phyloP scores from a whole-genome alignment of 768 basidiomycete species.

The Clitopilus hobsonii region DNA sequence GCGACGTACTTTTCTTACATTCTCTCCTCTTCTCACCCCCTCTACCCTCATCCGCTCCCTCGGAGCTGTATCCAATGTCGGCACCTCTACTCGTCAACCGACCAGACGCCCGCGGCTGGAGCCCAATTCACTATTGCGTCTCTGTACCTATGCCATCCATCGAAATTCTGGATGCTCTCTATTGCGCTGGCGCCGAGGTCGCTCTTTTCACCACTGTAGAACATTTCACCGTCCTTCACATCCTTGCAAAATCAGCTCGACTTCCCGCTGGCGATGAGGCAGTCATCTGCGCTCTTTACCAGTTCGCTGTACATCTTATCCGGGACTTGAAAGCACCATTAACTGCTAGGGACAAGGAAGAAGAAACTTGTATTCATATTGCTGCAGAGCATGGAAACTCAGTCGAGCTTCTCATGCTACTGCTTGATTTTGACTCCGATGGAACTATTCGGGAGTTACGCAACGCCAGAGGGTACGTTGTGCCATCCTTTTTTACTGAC shows the following conservation, averaged over 20 bases:
- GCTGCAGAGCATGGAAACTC: slow-evolving; percentile 73
- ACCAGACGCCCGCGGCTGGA: slow-evolving; percentile 67
- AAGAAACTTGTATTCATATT: slow-evolving; percentile 77
- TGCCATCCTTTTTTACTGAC: background rate
- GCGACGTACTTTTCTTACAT: slow-evolving; percentile 47
- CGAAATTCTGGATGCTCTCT: slow-evolving; percentile 64
- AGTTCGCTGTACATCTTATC: slow-evolving; percentile 64
- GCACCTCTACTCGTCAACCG: slow-evolving; percentile 61
- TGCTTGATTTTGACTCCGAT: slow-evolving; percentile 61
- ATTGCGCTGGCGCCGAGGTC: slow-evolving; percentile 72
- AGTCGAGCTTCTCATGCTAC: slow-evolving; percentile 54
- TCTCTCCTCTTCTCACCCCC: slow-evolving; percentile 51
- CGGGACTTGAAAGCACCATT: slow-evolving; percentile 67
- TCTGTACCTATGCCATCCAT: slow-evolving; percentile 50
- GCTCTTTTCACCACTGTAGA: slow-evolving; percentile 62
- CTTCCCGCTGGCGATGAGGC: slow-evolving; percentile 27
- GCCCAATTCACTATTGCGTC: slow-evolving; percentile 67
- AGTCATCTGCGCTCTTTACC: slow-evolving; percentile 37
- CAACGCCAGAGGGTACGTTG: slow-evolving; percentile 66
- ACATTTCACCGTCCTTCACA: slow-evolving; percentile 65
- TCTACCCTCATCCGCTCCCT: slow-evolving; percentile 30
- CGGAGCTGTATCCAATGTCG: slow-evolving; percentile 38
- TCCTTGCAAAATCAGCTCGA: slow-evolving; percentile 44
- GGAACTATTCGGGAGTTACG: slow-evolving; percentile 53
- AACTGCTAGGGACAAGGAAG: slow-evolving; percentile 56